Base-by-base conservation (phyloP, 1,284 basidiomycete genomes). In the Cryptococcus amylolentus region DNA sequence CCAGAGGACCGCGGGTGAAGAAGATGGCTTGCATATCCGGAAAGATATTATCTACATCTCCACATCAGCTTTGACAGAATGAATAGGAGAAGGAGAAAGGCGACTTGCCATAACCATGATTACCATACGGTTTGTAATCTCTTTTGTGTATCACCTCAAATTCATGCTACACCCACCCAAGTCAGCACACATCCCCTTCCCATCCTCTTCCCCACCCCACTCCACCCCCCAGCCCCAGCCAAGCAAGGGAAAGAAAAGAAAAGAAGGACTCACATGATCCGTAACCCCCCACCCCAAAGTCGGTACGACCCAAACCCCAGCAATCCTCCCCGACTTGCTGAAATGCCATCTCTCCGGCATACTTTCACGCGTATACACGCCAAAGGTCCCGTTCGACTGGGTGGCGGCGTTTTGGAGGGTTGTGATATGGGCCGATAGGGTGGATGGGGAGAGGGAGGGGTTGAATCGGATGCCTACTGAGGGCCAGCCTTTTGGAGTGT, bases 1-100 rank as follows among this genome's bases (percentile, higher is more conserved):
- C 85, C 69, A 91, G 91, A 0, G 91, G 91, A 1, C 91, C 91
- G 68, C 89, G 87, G 2, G 89, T 89, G 59, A 94, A 86, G 74
- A 95, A 94, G 73, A 91, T 87, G 0, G 91, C 91, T 54, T 86
- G 85, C 92, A 95, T 95, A 4, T 87, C 81, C 9, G 79, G 69
- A 41, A 86, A 82, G 14, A 81, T 73, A 63, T 91, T 91, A 70
- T 93, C 90, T 69, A 10, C 88, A 23, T 18, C 4, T 38, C 20
- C 18, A 37, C 44, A n/a, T 46, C 12, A 40, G 12, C 26, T 48
- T 23, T 31, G n/a, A 9, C 7, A 4, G 61, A 14, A 46, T 10
- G 53, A 51, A 2, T 44, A 23, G 2, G 31, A 35, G 31, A 10
- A 35, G 2, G 31, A 35, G 31, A 35, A 35, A 35, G 7, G 31